Percentiles rank a stretch among this genome's conserved stretches.
Conservation (phyloP, 495 filamentous ascomycete species). For the Penicillium ucsense region DNA sequence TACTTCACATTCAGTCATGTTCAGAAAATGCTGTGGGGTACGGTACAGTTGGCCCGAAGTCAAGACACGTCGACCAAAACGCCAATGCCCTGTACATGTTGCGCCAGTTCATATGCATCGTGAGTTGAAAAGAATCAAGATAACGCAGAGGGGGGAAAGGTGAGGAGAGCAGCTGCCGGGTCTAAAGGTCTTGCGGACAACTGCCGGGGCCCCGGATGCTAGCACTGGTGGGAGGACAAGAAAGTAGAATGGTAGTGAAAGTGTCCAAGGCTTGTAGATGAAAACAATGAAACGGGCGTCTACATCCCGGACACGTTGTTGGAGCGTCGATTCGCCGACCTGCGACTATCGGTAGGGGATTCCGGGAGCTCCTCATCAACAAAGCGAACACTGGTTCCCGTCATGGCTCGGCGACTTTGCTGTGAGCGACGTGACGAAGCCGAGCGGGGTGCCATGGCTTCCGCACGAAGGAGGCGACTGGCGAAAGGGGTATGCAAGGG, state of each 20-base stretch:
- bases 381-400: slow-evolving; percentile 35
- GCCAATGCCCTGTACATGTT: slow-evolving; percentile 16
- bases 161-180: too few relatives aligned
- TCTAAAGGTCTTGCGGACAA: too few relatives aligned
- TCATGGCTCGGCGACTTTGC: slow-evolving; percentile 24
- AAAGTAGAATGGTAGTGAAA: slow-evolving; percentile 7
- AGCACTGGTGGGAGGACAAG: background rate
- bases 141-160: background rate
- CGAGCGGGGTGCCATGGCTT: slow-evolving; percentile 12
- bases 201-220: too few relatives aligned
- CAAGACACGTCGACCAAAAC: background rate
- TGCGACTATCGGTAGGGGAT: slow-evolving; percentile 33
- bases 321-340: slow-evolving; percentile 30
- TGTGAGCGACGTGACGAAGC: slow-evolving; percentile 21
- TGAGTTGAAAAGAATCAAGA: slow-evolving; percentile 8
- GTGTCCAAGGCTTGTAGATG: too few relatives aligned
- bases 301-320: slow-evolving; percentile 9
- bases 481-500: slow-evolving; percentile 38
- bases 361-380: slow-evolving; percentile 34
- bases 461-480: slow-evolving; percentile 33
- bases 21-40: slow-evolving; percentile 12
- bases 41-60: slow-evolving; percentile 4
- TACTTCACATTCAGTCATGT: slow-evolving; percentile 19
- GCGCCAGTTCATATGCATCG: slow-evolving; percentile 20
- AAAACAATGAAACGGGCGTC: background rate